phyloP scores from a whole-genome alignment of 768 basidiomycete genomes.

The Melanogaster broomeanus region DNA sequence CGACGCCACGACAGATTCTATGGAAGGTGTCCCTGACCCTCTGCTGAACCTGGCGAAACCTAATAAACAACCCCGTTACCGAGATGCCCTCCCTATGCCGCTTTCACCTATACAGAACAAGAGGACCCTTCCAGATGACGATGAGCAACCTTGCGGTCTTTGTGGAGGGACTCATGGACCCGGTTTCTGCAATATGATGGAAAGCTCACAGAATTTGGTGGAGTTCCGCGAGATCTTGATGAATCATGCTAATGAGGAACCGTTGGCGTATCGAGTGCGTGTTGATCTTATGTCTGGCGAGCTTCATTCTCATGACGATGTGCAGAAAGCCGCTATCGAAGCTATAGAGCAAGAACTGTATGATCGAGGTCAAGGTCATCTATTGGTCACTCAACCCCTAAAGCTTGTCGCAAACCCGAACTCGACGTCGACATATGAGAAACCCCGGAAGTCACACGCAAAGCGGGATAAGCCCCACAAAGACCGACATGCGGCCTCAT shows the following conservation, averaged over 20 bases:
- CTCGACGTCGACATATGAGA: constrained; percentile 13
- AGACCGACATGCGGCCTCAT: background rate
- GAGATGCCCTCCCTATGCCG: background rate
- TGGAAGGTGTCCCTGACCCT: constrained; percentile 14
- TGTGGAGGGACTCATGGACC: constrained; percentile 57
- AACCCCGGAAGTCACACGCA: background rate
- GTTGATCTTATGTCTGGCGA: constrained; percentile 14
- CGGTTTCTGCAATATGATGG: constrained; percentile 62
- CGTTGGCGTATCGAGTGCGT: constrained; percentile 62
- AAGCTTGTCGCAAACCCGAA: constrained; percentile 46
- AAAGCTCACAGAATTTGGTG: constrained; percentile 62
- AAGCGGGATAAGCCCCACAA: background rate
- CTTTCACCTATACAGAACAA: constrained; percentile 3
- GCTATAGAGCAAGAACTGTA: constrained; percentile 69
- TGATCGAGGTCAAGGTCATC: constrained; percentile 52
- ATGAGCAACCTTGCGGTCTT: constrained; percentile 50
- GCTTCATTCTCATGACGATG: constrained; percentile 8
- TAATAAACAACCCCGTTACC: constrained; percentile 6
- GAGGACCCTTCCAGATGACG: constrained; percentile 3
- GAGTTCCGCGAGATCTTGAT: constrained; percentile 72
- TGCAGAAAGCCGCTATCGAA: constrained; percentile 61
- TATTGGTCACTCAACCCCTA: constrained; percentile 67
- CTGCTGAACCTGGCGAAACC: background rate
- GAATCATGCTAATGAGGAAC: constrained; percentile 62
- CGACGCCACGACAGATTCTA: constrained; percentile 25